Conservation (phyloP, 305 asterid species). For the Fraxinus sp. region DNA sequence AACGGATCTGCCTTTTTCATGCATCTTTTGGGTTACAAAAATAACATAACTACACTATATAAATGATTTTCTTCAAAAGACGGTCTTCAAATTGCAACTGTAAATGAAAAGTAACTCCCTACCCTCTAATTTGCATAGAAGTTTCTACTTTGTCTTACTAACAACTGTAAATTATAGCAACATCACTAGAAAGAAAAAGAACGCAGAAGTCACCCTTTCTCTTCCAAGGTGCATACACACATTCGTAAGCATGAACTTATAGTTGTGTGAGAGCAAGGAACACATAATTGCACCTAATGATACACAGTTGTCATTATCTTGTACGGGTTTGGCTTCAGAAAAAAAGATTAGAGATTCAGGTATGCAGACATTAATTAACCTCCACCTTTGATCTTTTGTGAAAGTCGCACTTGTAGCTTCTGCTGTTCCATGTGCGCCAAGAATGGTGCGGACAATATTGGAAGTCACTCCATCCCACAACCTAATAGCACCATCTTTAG, state of each 20-base stretch:
- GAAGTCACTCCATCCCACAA: conserved; percentile 86
- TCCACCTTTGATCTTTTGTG: conserved; percentile 76
- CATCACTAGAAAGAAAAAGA: neutral
- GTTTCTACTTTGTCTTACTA: neutral
- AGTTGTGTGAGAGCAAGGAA: neutral
- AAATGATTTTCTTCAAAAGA: neutral
- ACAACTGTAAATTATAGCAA: neutral
- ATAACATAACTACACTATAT: neutral
- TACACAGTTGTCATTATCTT: neutral
- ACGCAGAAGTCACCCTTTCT: neutral
- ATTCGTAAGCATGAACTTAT: neutral
- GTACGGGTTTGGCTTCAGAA: neutral
- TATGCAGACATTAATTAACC: conserved; percentile 2
- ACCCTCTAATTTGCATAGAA: neutral
- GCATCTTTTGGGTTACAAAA: neutral
- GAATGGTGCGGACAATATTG: conserved; percentile 64
- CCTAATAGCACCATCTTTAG: conserved; percentile 76
- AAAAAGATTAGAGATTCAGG: neutral
- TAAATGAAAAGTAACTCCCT: neutral
- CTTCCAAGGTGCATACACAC: neutral
- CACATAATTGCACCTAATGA: neutral
- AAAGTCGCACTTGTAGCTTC: conserved; percentile 79
- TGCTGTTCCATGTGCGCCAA: conserved; percentile 71
- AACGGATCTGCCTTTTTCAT: neutral
- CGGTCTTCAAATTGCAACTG: neutral